phyloP scores from a whole-genome alignment of 208 protist genomes.

The Porcisia hertigi region DNA sequence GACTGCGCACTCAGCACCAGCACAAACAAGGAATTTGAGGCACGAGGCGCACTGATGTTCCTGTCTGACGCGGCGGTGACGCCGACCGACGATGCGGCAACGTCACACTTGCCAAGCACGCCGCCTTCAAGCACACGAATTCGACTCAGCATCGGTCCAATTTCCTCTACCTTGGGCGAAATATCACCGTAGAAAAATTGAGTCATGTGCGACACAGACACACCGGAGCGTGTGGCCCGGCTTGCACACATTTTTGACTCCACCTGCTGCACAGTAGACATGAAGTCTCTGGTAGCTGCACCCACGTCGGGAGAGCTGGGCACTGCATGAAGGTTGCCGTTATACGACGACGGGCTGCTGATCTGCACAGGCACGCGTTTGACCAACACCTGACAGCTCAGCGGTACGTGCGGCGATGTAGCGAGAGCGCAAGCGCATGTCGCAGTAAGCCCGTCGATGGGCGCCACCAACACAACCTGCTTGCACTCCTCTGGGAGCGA shows the following conservation, averaged over 20 bases:
- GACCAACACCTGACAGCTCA: conserved; percentile 18
- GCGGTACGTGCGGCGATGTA: conserved; percentile 23
- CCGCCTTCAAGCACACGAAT: conserved; percentile 9
- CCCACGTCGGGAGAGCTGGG: neutral
- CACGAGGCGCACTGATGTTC: neutral
- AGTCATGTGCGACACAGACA: conserved; percentile 22
- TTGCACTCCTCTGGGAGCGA: conserved; percentile 19
- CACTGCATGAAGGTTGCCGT: neutral
- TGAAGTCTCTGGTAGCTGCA: conserved; percentile 4
- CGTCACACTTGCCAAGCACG: neutral
- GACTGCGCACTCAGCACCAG: conserved; percentile 28
- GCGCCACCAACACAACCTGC: conserved; percentile 24
- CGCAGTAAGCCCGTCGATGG: conserved; percentile 18
- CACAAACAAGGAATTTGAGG: conserved; percentile 19
- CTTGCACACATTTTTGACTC: conserved; percentile 6
- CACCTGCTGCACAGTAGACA: neutral
- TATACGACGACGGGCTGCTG: neutral
- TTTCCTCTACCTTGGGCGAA: conserved; percentile 23
- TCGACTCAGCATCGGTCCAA: conserved; percentile 24
- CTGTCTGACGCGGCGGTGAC: neutral
- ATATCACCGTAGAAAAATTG: conserved; percentile 36
- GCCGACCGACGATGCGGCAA: neutral
- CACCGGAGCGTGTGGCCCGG: conserved; percentile 3
- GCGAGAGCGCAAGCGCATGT: conserved; percentile 23
- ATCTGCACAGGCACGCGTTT: conserved; percentile 1